Evolutionary conservation across 495 filamentous ascomycete species (phyloP).

Genomic region (Mycothermus thermophilus): DNA sequence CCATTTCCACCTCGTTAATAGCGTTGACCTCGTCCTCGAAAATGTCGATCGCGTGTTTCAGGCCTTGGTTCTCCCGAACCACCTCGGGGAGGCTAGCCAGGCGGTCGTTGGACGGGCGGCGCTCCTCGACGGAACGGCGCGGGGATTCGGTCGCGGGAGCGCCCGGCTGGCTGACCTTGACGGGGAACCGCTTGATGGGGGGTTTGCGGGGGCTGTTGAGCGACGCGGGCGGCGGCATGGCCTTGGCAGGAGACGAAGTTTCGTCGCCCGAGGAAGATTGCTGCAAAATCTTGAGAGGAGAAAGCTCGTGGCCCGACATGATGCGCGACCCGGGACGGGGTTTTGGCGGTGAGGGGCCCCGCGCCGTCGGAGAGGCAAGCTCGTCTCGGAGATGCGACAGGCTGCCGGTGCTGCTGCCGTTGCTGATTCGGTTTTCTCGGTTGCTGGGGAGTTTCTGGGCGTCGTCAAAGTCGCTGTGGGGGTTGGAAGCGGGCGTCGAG

Average conservation of each 20-base stretch:
- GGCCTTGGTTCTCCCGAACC: constrained; percentile 25
- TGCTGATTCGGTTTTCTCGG: constrained; percentile 8
- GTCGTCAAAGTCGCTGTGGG: constrained; percentile 17
- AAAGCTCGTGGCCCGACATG: constrained; percentile 33
- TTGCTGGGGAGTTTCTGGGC: constrained; percentile 7
- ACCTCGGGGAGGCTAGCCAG: constrained; percentile 30
- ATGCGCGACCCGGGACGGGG: constrained; percentile 32
- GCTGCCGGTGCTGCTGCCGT: constrained; percentile 11
- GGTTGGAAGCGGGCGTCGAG: constrained; percentile 17
- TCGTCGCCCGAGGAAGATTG: constrained; percentile 11
- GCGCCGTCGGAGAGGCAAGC: constrained; percentile 11
- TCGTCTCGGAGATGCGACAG: constrained; percentile 18
- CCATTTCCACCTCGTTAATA: constrained; percentile 6
- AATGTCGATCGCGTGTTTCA: constrained; percentile 36
- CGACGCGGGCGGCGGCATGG: constrained; percentile 17
- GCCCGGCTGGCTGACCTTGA: constrained; percentile 27
- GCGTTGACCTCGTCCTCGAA: constrained; percentile 35
- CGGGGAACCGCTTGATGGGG: constrained; percentile 42
- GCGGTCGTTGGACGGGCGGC: constrained; percentile 18
- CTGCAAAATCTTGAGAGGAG: constrained; percentile 36
- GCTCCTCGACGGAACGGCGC: constrained; percentile 5
- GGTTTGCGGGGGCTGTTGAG: constrained; percentile 33
- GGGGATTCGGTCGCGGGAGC: constrained; percentile 13
- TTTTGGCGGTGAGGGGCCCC: constrained; percentile 22
- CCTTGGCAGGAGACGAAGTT: constrained; percentile 7